phyloP scores from a whole-genome alignment of 2,329 filamentous ascomycete species.

The Talaromyces sp. region DNA sequence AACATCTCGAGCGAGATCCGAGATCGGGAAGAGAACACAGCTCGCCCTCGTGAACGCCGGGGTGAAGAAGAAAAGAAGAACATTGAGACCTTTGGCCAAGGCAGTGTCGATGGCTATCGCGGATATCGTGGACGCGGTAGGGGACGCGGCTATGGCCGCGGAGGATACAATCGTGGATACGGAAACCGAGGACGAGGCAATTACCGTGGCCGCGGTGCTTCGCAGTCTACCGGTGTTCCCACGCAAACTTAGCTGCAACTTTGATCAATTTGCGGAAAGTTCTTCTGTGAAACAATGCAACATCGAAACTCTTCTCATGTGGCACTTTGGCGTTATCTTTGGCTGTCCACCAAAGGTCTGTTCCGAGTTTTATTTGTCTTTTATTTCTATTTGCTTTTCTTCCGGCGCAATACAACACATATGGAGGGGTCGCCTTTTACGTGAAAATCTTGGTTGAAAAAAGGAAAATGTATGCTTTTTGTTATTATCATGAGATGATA shows the following conservation, averaged over 20 bases:
- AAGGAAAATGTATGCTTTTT: not conserved
- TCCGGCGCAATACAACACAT: constrained; percentile 12
- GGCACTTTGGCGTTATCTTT: constrained; percentile 10
- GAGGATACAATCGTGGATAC: constrained; percentile 47
- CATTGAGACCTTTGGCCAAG: constrained; percentile 96
- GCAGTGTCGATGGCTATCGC: constrained; percentile 85
- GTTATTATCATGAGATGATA: constrained; percentile 11
- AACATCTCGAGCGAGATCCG: constrained; percentile 94
- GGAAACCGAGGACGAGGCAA: constrained; percentile 38
- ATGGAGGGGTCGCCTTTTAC: not conserved
- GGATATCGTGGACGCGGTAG: constrained; percentile 71
- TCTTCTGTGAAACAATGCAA: not conserved
- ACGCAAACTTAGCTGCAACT: constrained; percentile 27
- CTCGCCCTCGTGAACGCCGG: constrained; percentile 76
- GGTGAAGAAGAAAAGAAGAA: constrained; percentile 92
- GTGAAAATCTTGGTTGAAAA: constrained; percentile 14
- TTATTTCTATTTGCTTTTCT: not conserved
- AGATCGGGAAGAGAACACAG: constrained; percentile 73
- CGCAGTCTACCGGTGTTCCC: constrained; percentile 39
- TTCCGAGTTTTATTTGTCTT: constrained; percentile 1
- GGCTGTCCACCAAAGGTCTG: constrained; percentile 11
- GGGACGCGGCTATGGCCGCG: constrained; percentile 48
- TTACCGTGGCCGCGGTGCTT: constrained; percentile 36
- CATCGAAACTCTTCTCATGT: constrained; percentile 1
- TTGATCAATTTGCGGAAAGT: not conserved